Conservation (phyloP, 805 yeast genomes). For the Ogataea kodamae region DNA sequence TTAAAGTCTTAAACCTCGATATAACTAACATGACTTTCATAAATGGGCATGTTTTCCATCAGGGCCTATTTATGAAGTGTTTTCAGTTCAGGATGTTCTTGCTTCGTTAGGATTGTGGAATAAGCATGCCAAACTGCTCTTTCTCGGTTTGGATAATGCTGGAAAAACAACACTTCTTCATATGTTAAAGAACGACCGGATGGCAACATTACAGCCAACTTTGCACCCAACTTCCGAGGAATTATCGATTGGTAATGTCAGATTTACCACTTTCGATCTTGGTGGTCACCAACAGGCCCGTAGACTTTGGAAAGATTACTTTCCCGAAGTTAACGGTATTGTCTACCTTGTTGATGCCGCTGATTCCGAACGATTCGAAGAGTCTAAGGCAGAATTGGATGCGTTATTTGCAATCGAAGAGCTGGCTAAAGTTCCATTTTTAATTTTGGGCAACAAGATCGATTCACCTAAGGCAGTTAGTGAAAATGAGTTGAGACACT, state of each 20-base stretch:
- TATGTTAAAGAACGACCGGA: slow-evolving; percentile 89
- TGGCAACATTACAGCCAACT: slow-evolving; percentile 97
- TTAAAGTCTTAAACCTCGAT: too few relatives aligned
- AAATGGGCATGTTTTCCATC: slow-evolving; percentile 1
- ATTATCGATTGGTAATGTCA: slow-evolving; percentile 90
- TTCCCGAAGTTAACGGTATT: slow-evolving; percentile 98
- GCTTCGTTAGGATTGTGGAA: slow-evolving; percentile 83
- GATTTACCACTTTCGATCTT: slow-evolving; percentile 95
- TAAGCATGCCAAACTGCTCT: slow-evolving; percentile 93
- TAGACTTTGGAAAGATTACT: slow-evolving; percentile 98
- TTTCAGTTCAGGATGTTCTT: slow-evolving; percentile 64
- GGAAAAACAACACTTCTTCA: slow-evolving; percentile 91
- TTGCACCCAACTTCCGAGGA: slow-evolving; percentile 99
- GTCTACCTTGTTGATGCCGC: slow-evolving; percentile 97
- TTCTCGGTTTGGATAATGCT: slow-evolving; percentile 96
- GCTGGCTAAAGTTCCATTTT: slow-evolving; percentile 82
- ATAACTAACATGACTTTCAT: slow-evolving; percentile 8
- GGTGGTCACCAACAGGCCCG: slow-evolving; percentile 99
- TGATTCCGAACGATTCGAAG: slow-evolving; percentile 91
- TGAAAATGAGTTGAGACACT: slow-evolving; percentile 89
- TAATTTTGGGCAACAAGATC: slow-evolving; percentile 93
- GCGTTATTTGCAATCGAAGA: slow-evolving; percentile 92
- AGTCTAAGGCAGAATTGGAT: slow-evolving; percentile 92
- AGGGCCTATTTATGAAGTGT: slow-evolving; percentile 3
- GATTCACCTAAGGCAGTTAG: slow-evolving; percentile 92